Conservation (phyloP, 2,329 filamentous ascomycete genomes). For the Trichoderma sp. region DNA sequence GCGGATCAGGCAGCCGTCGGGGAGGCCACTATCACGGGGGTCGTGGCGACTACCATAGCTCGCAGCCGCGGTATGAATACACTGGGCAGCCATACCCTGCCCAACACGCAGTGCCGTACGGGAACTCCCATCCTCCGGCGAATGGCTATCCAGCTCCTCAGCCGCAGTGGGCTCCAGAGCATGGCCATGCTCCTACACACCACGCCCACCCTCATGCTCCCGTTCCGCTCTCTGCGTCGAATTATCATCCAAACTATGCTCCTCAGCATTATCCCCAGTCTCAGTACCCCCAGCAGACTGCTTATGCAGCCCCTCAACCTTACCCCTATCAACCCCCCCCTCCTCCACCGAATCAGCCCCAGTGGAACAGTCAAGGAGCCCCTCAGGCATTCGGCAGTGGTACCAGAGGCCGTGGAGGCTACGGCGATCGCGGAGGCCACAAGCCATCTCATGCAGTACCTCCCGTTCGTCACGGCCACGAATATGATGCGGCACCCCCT, state of each 20-base stretch:
- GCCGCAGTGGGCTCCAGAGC: constrained; percentile 43
- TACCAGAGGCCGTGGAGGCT: constrained; percentile 39
- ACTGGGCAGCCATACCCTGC: constrained; percentile 37
- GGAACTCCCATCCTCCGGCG: constrained; percentile 35
- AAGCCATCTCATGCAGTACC: constrained; percentile 30
- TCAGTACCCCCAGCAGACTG: constrained; percentile 44
- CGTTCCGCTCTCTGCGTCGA: constrained; percentile 48
- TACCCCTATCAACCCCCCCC: constrained; percentile 38
- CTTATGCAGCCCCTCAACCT: constrained; percentile 41
- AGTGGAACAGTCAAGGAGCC: constrained; percentile 35
- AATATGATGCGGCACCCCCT: constrained; percentile 32
- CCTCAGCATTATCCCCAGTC: constrained; percentile 49
- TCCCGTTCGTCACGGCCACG: constrained; percentile 36
- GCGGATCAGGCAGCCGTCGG: constrained; percentile 38
- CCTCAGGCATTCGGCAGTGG: constrained; percentile 33
- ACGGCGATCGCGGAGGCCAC: constrained; percentile 43
- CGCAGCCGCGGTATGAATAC: constrained; percentile 44
- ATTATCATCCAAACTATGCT: constrained; percentile 59
- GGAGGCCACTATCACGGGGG: constrained; percentile 39
- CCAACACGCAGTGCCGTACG: constrained; percentile 31
- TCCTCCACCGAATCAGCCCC: constrained; percentile 34
- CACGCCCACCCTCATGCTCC: constrained; percentile 45
- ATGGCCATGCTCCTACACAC: constrained; percentile 34
- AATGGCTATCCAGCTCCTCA: constrained; percentile 38
- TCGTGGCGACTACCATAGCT: constrained; percentile 42